These are phyloP conservation scores for Yamadazyma ubonensis DNA, from an alignment of 805 yeast species.

Conservation along the genomic window DNA sequence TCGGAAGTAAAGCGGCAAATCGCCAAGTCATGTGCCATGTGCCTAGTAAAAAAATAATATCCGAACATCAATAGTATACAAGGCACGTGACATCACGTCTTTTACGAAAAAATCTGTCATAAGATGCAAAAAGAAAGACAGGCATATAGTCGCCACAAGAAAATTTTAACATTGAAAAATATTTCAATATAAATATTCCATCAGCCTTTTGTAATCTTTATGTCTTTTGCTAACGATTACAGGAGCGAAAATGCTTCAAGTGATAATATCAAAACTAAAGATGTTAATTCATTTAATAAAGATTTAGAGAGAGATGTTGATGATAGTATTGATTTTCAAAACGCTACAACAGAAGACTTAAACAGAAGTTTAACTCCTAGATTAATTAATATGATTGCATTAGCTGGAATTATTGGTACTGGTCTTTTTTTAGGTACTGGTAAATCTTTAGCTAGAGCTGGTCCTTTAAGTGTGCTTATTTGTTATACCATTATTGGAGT, in stretches of 20 bases:
- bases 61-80: not conserved
- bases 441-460: slow-evolving; percentile 29
- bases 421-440: slow-evolving; percentile 37
- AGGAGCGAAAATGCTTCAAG: not conserved
- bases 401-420: slow-evolving; percentile 38
- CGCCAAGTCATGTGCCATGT: not conserved
- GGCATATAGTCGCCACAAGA: slow-evolving; percentile 1
- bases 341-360: slow-evolving; percentile 19
- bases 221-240: slow-evolving; percentile 1
- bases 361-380: slow-evolving; percentile 24
- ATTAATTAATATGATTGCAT: slow-evolving; percentile 34
- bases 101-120: not conserved
- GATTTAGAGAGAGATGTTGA: slow-evolving; percentile 8
- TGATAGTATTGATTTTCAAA: not conserved
- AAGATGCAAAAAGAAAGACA: not conserved
- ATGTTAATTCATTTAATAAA: not conserved
- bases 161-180: not conserved
- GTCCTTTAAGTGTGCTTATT: slow-evolving; percentile 34
- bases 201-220: not conserved
- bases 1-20: not conserved
- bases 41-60: not conserved
- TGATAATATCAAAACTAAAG: slow-evolving; percentile 2
- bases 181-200: not conserved
- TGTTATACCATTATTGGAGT: slow-evolving; percentile 37
- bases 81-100: not conserved